These are phyloP conservation scores for Neophaeococcomyces aloes DNA, from an alignment of 2,329 filamentous ascomycete genomes.

Conservation along the genomic window DNA sequence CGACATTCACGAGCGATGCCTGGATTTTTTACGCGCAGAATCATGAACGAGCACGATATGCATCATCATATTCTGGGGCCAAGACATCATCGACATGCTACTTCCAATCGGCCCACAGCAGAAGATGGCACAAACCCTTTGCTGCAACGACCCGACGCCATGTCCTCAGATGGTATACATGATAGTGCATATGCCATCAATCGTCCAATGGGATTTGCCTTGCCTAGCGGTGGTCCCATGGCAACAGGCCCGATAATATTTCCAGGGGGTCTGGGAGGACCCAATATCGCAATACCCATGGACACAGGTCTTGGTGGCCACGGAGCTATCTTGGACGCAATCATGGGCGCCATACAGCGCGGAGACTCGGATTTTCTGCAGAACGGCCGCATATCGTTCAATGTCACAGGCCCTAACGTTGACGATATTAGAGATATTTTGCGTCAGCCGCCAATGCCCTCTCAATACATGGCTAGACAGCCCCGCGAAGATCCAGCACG, in stretches of 20 bases:
- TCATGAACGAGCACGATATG: constrained; percentile 17
- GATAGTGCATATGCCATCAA: neutral
- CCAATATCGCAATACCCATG: constrained; percentile 4
- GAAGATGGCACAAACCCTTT: constrained; percentile 85
- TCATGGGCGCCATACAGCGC: constrained; percentile 46
- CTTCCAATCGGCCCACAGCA: constrained; percentile 43
- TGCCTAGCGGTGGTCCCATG: neutral
- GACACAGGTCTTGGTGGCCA: constrained; percentile 22
- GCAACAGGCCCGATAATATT: neutral
- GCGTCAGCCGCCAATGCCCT: constrained; percentile 26
- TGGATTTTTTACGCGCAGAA: constrained; percentile 33
- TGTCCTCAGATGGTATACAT: neutral
- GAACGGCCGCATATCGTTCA: constrained; percentile 43
- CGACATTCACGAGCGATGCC: constrained; percentile 51
- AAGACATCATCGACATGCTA: constrained; percentile 11
- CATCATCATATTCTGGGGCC: constrained; percentile 6
- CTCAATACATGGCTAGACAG: constrained; percentile 17
- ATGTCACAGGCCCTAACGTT: constrained; percentile 28
- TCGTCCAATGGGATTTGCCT: neutral
- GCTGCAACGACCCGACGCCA: constrained; percentile 49
- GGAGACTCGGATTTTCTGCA: constrained; percentile 31
- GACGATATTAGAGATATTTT: constrained; percentile 25
- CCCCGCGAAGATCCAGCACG: constrained; percentile 44
- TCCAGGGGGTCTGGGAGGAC: neutral
- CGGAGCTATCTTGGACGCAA: constrained; percentile 35